These are phyloP conservation scores for Ophiostoma novo-ulmi DNA, from an alignment of 2,329 filamentous ascomycete species.

Conservation along the genomic window DNA sequence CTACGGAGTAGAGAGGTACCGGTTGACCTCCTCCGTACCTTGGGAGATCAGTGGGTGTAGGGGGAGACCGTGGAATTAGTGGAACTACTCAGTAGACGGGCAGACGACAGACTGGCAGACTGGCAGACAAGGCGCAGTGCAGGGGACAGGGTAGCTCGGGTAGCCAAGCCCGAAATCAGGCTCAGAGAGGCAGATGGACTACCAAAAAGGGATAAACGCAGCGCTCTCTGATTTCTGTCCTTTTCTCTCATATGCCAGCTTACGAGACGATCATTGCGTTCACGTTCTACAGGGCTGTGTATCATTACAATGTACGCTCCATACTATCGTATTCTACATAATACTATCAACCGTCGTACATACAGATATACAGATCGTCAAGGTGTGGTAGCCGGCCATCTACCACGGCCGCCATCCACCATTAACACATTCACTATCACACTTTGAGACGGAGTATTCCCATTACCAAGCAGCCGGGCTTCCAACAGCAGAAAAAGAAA, in stretches of 20 bases:
- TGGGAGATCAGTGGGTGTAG: not conserved
- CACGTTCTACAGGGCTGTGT: slow-evolving; percentile 14
- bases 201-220: slow-evolving; percentile 3
- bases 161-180: not conserved
- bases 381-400: not conserved
- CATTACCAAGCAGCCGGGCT: slow-evolving; percentile 5
- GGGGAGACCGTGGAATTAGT: not conserved
- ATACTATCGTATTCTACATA: not conserved
- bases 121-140: not conserved
- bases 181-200: not conserved
- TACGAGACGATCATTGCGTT: slow-evolving; percentile 7
- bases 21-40: not conserved
- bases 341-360: too few relatives aligned
- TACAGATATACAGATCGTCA: not conserved
- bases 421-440: not conserved
- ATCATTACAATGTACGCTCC: not conserved
- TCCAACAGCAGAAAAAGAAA: not conserved
- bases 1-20: not conserved
- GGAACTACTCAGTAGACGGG: not conserved
- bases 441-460: not conserved
- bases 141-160: not conserved
- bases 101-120: not conserved
- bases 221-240: not conserved
- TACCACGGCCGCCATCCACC: not conserved
- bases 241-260: not conserved